Conservation (phyloP, 192 early-diverging fungal genomes). For the Coemansia sp. region DNA sequence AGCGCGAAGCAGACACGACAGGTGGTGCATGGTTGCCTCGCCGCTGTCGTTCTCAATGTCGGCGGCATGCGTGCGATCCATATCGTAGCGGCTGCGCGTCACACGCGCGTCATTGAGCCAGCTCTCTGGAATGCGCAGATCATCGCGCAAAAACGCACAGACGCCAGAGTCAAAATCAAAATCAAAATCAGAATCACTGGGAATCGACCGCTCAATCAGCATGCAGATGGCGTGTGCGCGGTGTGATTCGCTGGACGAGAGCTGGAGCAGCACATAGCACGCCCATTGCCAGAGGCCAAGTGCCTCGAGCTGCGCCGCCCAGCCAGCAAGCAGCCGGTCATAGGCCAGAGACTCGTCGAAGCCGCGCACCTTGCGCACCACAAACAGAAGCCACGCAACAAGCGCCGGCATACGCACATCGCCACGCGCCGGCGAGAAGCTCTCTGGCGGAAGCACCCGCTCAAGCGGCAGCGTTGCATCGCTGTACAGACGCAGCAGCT, state of each 20-base stretch:
- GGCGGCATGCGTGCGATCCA: conserved; percentile 21
- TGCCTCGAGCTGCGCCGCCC: conserved; percentile 70
- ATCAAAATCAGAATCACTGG: background rate
- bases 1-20: conserved; percentile 49
- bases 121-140: conserved; percentile 60
- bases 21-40: conserved; percentile 29
- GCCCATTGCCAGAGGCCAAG: conserved; percentile 86
- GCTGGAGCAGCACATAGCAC: conserved; percentile 70
- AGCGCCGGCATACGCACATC: conserved; percentile 72
- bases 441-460: conserved; percentile 60
- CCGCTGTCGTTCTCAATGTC: conserved; percentile 6
- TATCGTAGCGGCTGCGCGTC: conserved; percentile 55
- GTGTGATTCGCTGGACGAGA: conserved; percentile 46
- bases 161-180: conserved; percentile 12
- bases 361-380: conserved; percentile 47
- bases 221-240: conserved; percentile 55
- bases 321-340: conserved; percentile 61
- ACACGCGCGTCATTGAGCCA: conserved; percentile 59
- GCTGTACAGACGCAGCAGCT: conserved; percentile 68
- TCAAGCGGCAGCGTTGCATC: conserved; percentile 58
- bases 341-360: conserved; percentile 51
- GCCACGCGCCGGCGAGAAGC: conserved; percentile 58
- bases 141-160: conserved; percentile 60
- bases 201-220: conserved; percentile 33
- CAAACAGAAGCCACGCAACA: conserved; percentile 59